Base-by-base conservation (phyloP, 2,329 filamentous ascomycete species). In the Cryphonectria carpinicola region DNA sequence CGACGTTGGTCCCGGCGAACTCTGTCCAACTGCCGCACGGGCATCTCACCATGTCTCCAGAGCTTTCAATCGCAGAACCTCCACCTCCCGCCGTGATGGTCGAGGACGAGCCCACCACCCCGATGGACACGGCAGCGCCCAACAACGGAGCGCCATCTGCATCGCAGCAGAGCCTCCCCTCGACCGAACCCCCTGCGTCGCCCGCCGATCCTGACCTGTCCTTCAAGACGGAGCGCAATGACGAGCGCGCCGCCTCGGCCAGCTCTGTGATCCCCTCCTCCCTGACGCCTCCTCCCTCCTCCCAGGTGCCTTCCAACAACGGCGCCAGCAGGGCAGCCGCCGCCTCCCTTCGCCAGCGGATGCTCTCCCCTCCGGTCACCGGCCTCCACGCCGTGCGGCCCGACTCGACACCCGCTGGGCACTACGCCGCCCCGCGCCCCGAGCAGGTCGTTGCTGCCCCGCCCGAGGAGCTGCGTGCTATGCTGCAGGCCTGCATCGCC, bases 101-200 rank as follows among this genome's bases (percentile, higher is more conserved):
- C 41, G 65, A 65, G 22, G 71, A 71, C 56, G 66, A 64, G 46
- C 71, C 71, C 22, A 70, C 35, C 61, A 70, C 56, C 49, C 69
- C 49, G 37, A 39, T 68, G 37, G 66, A 68, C n/a, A 13, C 25
- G 37, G 41, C 56, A 39, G 56, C 66, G 32, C 66, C 66, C 56
- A 52, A 54, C 56, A 52, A 54, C 58, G 60, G 35, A 39, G 41
- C 28, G 7, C 58, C 14, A 5, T 25, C 66, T 28, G 68, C 17
- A 84, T 88, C 87, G 22, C 87, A 89, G 72, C 81, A 84, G 49
- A 87, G 86, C 28, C 80, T 89, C n/a, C 85, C 86, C 14, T 87
- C 86, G 1, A 89, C 87, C n/a, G 86, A 88, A 75, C 82, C 81
- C 8, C 84, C 87, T 2, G 82, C 81, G 28, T 89, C 87, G 17